Conservation (phyloP, 805 yeast species). For the Myxozyma monticola region DNA sequence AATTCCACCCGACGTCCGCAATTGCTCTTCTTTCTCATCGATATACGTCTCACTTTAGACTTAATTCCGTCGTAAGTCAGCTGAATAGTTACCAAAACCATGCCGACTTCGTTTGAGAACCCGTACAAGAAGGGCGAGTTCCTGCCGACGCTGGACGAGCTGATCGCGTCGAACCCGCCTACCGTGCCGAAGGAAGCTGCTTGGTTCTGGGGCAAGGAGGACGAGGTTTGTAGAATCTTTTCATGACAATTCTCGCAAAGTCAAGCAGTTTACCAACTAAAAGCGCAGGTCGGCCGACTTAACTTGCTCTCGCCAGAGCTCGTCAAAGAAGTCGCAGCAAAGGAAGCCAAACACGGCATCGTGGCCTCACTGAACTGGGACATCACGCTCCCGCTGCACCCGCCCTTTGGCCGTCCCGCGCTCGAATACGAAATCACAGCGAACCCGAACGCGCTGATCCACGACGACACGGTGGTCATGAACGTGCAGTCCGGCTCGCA, state of each 20-base stretch:
- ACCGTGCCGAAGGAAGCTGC: conserved; percentile 33
- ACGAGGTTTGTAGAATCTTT: conserved; percentile 19
- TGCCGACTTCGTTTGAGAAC: conserved; percentile 18
- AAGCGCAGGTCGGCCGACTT: conserved; percentile 29
- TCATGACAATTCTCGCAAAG: no score
- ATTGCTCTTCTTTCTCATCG: no score
- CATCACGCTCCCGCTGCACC: conserved; percentile 31
- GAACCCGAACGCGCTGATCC: conserved; percentile 19
- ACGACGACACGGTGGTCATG: conserved; percentile 35
- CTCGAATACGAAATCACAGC: conserved; percentile 13
- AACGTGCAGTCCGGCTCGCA: conserved; percentile 38
- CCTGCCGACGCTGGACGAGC: conserved; percentile 26
- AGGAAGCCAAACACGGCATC: conserved; percentile 24
- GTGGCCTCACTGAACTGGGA: conserved; percentile 33
- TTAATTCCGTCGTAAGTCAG: no score
- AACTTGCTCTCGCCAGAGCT: conserved; percentile 32
- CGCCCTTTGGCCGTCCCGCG: conserved; percentile 34
- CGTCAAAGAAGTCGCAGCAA: conserved; percentile 20
- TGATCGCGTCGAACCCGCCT: conserved; percentile 16
- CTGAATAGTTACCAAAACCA: no score
- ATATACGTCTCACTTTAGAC: no score
- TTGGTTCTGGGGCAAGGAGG: conserved; percentile 35
- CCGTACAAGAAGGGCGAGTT: conserved; percentile 18
- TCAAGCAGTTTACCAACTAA: not conserved
- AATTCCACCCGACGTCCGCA: no score